A percentile compares a stretch with the other conserved stretches of the same genome.
phyloP scores from a whole-genome alignment of 1,139 yeast species.

The Taphrina wiesneri region DNA sequence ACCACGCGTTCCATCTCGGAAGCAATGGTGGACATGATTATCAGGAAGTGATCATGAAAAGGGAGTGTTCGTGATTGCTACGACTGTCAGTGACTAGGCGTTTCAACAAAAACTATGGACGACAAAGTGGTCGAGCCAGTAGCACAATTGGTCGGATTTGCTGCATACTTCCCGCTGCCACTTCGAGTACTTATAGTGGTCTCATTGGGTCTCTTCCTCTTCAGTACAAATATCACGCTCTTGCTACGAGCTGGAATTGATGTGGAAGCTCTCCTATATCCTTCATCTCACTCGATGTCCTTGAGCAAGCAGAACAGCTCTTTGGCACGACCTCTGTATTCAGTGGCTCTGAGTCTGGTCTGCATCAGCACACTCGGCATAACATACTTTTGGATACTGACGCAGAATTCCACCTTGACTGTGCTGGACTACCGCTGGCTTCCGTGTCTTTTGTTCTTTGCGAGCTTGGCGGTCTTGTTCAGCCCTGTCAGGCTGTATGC shows the following conservation, averaged over 20 bases:
- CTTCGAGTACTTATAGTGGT: conserved; percentile 47
- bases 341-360: not conserved
- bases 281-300: conserved; percentile 36
- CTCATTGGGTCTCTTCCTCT: conserved; percentile 47
- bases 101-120: not conserved
- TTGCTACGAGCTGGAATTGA: conserved; percentile 28
- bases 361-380: not conserved
- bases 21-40: not conserved
- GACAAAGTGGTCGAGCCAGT: not conserved
- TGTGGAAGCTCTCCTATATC: conserved; percentile 40
- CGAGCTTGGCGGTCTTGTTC: conserved; percentile 43
- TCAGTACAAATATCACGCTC: conserved; percentile 44
- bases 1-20: not conserved
- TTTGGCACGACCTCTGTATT: conserved; percentile 11
- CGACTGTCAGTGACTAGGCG: not conserved
- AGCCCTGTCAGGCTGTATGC: conserved; percentile 42
- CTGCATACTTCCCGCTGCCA: conserved; percentile 51
- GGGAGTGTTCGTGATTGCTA: not conserved
- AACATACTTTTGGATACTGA: not conserved
- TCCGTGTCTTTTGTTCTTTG: conserved; percentile 46
- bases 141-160: conserved; percentile 1
- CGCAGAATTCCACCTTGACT: not conserved
- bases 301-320: not conserved
- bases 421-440: conserved; percentile 3
- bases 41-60: not conserved